A percentile compares a stretch with the other conserved stretches of the same genome.
Conservation (phyloP, 306 rosid species). For the Sicyos edulis region DNA sequence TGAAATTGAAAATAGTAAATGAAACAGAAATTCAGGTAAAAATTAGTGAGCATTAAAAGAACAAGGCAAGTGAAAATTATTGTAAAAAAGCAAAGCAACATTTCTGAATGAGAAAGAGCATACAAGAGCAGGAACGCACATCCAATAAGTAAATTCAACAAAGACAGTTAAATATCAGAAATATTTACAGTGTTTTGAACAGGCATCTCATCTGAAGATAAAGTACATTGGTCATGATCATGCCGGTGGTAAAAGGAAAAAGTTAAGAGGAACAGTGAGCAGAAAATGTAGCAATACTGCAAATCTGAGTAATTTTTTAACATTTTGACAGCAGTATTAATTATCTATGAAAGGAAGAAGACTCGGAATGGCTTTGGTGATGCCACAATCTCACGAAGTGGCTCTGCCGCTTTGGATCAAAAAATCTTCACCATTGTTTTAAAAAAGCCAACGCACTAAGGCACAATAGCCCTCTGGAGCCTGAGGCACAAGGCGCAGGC, state of each 20-base stretch:
- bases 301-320: neutral
- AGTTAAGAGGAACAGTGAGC: neutral
- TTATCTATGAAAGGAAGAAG: neutral
- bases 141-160: neutral
- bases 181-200: neutral
- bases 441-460: too few relatives aligned
- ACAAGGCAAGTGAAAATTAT: neutral
- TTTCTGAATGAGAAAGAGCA: neutral
- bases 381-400: neutral
- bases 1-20: constrained; percentile 15
- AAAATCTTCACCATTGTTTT: too few relatives aligned
- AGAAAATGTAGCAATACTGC: constrained; percentile 3
- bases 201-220: neutral
- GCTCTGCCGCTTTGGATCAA: too few relatives aligned
- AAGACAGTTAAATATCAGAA: neutral
- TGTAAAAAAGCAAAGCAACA: neutral
- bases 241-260: neutral
- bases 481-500: too few relatives aligned
- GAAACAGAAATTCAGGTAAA: neutral
- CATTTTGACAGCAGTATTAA: neutral
- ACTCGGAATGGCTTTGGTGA: neutral
- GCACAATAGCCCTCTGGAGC: too few relatives aligned
- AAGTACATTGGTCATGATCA: neutral
- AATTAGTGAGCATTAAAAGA: neutral
- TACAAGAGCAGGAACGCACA: neutral